Percentiles rank a stretch among this genome's conserved stretches.
These are phyloP conservation scores for Sextonia rubra DNA, from an alignment of 164 flowering plant species.

Conservation along the genomic window DNA sequence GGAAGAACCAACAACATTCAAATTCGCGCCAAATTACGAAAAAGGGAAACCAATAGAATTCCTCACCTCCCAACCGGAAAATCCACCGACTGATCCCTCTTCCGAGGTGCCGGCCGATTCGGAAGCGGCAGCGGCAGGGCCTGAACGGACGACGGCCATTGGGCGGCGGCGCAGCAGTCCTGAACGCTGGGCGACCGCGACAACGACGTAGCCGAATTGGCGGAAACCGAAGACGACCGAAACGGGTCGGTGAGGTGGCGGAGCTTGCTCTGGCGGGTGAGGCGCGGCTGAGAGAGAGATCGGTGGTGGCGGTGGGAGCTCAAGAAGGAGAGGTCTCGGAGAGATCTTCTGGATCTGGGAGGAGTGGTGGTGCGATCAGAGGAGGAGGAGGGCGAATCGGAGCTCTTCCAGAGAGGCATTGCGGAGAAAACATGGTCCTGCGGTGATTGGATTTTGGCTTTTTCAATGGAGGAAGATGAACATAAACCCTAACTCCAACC, in stretches of 20 bases:
- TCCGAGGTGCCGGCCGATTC: not conserved
- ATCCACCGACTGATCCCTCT: conserved; percentile 3
- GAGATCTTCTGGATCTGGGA: not conserved
- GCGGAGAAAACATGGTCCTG: conserved; percentile 23
- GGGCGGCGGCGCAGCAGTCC: not conserved
- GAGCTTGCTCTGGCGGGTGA: conserved; percentile 25
- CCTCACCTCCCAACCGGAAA: not conserved
- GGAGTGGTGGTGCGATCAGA: not conserved
- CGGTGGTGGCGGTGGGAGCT: conserved; percentile 2
- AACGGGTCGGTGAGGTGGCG: conserved; percentile 20
- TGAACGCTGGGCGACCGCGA: conserved; percentile 1
- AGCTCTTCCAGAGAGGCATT: conserved; percentile 41
- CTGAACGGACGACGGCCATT: not conserved
- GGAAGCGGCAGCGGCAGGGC: conserved; percentile 29
- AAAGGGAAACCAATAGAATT: conserved; percentile 10
- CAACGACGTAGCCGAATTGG: not conserved
- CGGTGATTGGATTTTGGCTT: not conserved
- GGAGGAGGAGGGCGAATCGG: conserved; percentile 19
- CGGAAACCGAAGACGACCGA: not conserved
- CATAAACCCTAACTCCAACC: not conserved
- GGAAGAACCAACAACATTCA: not conserved
- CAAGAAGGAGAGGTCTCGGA: conserved; percentile 12
- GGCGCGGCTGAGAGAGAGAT: conserved; percentile 10
- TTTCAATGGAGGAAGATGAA: not conserved
- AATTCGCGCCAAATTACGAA: not conserved